Conservation (phyloP, 169 alveolate genomes). For the Theileria annulata region DNA sequence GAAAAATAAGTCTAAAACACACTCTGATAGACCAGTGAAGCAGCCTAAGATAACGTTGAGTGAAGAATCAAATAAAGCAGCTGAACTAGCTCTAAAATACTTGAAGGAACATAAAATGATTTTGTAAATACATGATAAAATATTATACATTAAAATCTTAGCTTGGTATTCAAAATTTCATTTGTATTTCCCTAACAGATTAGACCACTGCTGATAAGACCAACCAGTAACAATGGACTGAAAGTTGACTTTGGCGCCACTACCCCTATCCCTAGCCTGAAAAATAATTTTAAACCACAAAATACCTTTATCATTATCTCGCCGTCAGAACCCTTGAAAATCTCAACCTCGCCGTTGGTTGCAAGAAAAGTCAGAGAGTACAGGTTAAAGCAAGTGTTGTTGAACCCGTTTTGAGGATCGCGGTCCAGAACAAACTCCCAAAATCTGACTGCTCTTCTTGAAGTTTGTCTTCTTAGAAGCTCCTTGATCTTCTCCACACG, state of each 20-base stretch:
- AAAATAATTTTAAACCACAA: background rate
- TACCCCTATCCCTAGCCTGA: slow-evolving; percentile 29
- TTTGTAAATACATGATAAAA: slow-evolving; percentile 6
- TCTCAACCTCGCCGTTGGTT: slow-evolving; percentile 67
- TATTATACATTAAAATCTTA: background rate
- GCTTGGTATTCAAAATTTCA: background rate
- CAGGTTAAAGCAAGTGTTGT: slow-evolving; percentile 70
- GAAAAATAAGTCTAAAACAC: background rate
- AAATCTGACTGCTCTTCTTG: slow-evolving; percentile 42
- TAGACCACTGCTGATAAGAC: slow-evolving; percentile 59
- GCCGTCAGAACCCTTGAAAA: slow-evolving; percentile 35
- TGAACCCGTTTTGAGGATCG: slow-evolving; percentile 72
- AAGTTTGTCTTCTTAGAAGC: slow-evolving; percentile 6
- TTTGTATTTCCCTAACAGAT: slow-evolving; percentile 9
- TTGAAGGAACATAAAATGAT: slow-evolving; percentile 44
- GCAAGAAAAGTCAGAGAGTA: slow-evolving; percentile 69
- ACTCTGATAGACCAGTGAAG: slow-evolving; percentile 23
- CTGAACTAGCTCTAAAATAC: slow-evolving; percentile 42
- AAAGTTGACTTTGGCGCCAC: slow-evolving; percentile 12
- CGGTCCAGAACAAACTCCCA: slow-evolving; percentile 71
- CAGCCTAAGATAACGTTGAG: slow-evolving; percentile 27
- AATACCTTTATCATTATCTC: slow-evolving; percentile 37
- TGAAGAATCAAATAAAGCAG: slow-evolving; percentile 25
- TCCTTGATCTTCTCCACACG: slow-evolving; percentile 23
- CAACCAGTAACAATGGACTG: slow-evolving; percentile 61